A percentile compares a stretch with the other conserved stretches of the same genome.
Evolutionary conservation across 179 eudicot genomes (phyloP).

Genomic region (Beta corolliflora): DNA sequence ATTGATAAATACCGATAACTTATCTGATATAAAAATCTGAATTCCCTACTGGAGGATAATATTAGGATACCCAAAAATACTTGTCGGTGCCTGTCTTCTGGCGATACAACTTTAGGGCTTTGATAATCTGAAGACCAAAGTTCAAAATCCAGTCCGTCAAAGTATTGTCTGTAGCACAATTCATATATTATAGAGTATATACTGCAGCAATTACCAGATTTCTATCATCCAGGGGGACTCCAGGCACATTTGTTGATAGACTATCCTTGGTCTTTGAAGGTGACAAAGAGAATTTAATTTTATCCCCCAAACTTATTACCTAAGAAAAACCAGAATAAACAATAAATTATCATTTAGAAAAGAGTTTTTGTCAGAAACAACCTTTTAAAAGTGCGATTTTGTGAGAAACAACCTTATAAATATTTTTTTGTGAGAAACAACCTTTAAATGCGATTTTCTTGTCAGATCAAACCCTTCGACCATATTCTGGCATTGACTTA

Average conservation of each 20-base stretch:
- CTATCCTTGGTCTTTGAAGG: conserved; percentile 86
- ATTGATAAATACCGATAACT: not conserved
- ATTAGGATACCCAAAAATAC: conserved; percentile 71
- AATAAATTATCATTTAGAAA: not conserved
- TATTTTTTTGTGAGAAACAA: no score
- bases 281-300: conserved; percentile 84
- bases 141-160: conserved; percentile 13
- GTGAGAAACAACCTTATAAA: no score
- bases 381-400: no score
- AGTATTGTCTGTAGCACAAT: not conserved
- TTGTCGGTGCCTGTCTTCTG: conserved; percentile 83
- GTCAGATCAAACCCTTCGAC: no score
- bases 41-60: not conserved
- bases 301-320: conserved; percentile 96
- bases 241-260: conserved; percentile 83
- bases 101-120: conserved; percentile 81
- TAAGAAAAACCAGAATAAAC: conserved; percentile 26
- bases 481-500: no score
- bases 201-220: conserved; percentile 64
- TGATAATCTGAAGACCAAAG: conserved; percentile 66
- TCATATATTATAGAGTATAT: not conserved
- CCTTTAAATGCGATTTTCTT: no score
- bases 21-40: not conserved
- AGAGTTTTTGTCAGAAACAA: no score
- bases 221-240: conserved; percentile 86